Base-by-base conservation (phyloP, 768 basidiomycete genomes). In the Boletus rubescentipes region DNA sequence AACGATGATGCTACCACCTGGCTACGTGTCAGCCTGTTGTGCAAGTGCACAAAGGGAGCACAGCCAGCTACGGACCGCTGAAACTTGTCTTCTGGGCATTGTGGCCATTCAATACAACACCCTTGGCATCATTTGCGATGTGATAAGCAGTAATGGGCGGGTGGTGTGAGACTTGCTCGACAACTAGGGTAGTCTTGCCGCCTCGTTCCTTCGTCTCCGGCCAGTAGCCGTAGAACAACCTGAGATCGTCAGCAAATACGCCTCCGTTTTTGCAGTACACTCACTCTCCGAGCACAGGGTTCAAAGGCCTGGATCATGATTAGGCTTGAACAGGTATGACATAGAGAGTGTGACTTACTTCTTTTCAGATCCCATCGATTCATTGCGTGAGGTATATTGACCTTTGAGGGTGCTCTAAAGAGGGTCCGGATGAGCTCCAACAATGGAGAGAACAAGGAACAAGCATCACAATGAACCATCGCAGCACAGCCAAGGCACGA, bases 131-230 rank as follows among this genome's bases (percentile, higher is more conserved):
- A 76, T 98, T 98, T 73, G 86, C 82, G 61, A 98, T 91, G 69
- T 84, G 79, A 72, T 94, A 96, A 21, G 86, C 91, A 39, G 91
- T 91, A 62, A 91, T 86, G 9, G 90, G 88, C 2, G 90, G 89
- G 66, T 99, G 96, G 67, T 99, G 96, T 20, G 96, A 98, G 43
- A 98, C 96, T 67, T 98, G 94, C 73, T 98, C 94, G 4, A 95
- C 93, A 37, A 89, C 82, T 30, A 98, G 80, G 37, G 79, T 78
- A 4, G 92, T 95, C 68, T 85, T 77, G n/a, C 93, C 93, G 35
- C 88, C 85, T 5, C 82, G 82, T 54, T 79, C 75, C 46, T 74
- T 69, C 40, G 64, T 65, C 67, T 88, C 84, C 3, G 94, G 90
- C 94, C 94, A 98, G 55, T 77, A 71, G 35, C 93, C 94, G 57